phyloP scores from a whole-genome alignment of 495 filamentous ascomycete species.

The Lentithecium fluviatile region DNA sequence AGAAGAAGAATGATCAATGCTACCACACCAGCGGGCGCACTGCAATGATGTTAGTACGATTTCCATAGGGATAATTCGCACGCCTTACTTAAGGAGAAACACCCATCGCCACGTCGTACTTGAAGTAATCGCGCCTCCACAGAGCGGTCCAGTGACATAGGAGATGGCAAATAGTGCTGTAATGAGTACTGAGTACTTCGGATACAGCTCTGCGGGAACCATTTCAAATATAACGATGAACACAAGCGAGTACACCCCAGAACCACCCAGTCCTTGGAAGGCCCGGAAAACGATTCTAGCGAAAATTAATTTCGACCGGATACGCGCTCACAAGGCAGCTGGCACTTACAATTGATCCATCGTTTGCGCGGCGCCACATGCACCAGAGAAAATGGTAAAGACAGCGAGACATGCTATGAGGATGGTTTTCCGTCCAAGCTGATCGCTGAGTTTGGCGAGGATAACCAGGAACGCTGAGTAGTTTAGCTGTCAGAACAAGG shows the following conservation, averaged over 20 bases:
- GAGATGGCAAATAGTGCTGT: slow-evolving; percentile 37
- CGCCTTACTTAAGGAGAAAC: slow-evolving; percentile 16
- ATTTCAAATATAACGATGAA: slow-evolving; percentile 56
- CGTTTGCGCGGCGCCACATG: slow-evolving; percentile 28
- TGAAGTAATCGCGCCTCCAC: slow-evolving; percentile 45
- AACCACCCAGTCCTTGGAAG: slow-evolving; percentile 13
- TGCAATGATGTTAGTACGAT: neutral
- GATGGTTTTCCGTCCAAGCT: slow-evolving; percentile 39
- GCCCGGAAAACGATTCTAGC: slow-evolving; percentile 16
- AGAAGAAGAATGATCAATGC: slow-evolving; percentile 5
- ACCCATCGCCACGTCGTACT: slow-evolving; percentile 48
- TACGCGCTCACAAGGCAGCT: neutral
- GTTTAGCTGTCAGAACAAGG: neutral
- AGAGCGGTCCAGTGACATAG: slow-evolving; percentile 48
- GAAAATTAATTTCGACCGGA: neutral
- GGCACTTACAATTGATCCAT: slow-evolving; percentile 42
- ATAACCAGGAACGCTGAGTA: slow-evolving; percentile 12
- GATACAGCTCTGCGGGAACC: slow-evolving; percentile 42
- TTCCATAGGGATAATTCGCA: neutral
- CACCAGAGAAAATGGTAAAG: slow-evolving; percentile 35
- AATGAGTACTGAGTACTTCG: slow-evolving; percentile 40
- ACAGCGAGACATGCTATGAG: slow-evolving; percentile 40
- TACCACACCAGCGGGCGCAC: slow-evolving; percentile 11
- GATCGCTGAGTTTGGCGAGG: slow-evolving; percentile 35
- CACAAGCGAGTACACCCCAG: slow-evolving; percentile 44